Percentiles rank a stretch among this genome's conserved stretches.
phyloP scores from a whole-genome alignment of 441 rosid genomes.

The Adansonia madagascariensis region DNA sequence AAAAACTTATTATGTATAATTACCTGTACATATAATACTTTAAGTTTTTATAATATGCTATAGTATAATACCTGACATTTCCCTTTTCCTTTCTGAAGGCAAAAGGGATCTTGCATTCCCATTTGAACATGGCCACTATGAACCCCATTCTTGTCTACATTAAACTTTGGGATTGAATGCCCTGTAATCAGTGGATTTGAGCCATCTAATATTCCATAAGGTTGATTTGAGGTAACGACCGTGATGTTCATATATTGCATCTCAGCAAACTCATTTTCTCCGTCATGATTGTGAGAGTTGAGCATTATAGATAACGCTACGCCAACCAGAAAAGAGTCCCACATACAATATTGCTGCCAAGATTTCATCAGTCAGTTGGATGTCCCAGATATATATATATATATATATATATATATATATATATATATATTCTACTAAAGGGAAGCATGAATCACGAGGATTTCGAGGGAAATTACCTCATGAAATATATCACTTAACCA shows the following conservation, averaged over 20 bases:
- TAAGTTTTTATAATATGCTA: neutral
- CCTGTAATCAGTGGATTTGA: conserved; percentile 74
- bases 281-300: conserved; percentile 35
- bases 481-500: conserved; percentile 65
- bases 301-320: conserved; percentile 75
- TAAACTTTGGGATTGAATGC: conserved; percentile 56
- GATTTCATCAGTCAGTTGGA: conserved; percentile 6
- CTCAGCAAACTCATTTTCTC: conserved; percentile 79
- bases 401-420: no score
- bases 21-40: neutral
- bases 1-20: neutral
- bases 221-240: conserved; percentile 78
- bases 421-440: neutral
- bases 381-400: neutral
- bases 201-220: conserved; percentile 67
- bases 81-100: conserved; percentile 60
- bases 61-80: conserved; percentile 63
- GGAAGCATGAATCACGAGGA: neutral
- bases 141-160: conserved; percentile 52
- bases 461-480: conserved; percentile 39
- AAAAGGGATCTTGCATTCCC: conserved; percentile 66
- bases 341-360: conserved; percentile 82
- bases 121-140: conserved; percentile 91
- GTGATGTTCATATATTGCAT: conserved; percentile 90
- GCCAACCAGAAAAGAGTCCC: conserved; percentile 84